A percentile compares a stretch with the other conserved stretches of the same genome.
Evolutionary conservation across 768 basidiomycete species (phyloP).

Genomic region (Imleria badia): DNA sequence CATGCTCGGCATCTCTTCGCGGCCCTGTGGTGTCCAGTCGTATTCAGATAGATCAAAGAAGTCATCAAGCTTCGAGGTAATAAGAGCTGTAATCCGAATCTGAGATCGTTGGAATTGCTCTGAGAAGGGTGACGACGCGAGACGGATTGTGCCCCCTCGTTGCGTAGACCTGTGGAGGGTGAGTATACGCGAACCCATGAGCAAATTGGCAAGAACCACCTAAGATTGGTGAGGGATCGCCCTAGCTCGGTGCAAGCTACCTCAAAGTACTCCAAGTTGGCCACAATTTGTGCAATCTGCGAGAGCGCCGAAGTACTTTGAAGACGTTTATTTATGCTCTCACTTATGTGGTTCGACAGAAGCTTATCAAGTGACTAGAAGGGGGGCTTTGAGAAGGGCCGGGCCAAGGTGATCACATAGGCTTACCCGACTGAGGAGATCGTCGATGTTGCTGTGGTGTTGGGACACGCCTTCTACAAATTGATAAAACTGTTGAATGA

Average conservation of each 20-base stretch:
- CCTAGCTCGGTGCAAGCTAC: constrained; percentile 83
- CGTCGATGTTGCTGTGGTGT: constrained; percentile 89
- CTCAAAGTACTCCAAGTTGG: constrained; percentile 91
- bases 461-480: constrained; percentile 95
- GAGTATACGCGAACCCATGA: not conserved
- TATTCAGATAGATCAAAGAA: constrained; percentile 96
- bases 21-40: constrained; percentile 79
- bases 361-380: constrained; percentile 82
- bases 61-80: constrained; percentile 89
- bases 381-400: constrained; percentile 1
- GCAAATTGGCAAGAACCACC: constrained; percentile 43
- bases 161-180: constrained; percentile 66
- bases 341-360: constrained; percentile 71
- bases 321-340: constrained; percentile 73
- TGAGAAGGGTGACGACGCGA: constrained; percentile 67
- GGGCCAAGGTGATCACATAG: not conserved
- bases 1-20: constrained; percentile 82
- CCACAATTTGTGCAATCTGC: constrained; percentile 90
- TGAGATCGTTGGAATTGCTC: constrained; percentile 67
- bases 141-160: constrained; percentile 75
- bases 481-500: constrained; percentile 93
- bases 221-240: constrained; percentile 76
- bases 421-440: constrained; percentile 80
- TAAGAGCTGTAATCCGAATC: constrained; percentile 74
- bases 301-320: constrained; percentile 75